phyloP scores from a whole-genome alignment of 2,329 filamentous ascomycete species.

The Sphaerostilbella broomeana region DNA sequence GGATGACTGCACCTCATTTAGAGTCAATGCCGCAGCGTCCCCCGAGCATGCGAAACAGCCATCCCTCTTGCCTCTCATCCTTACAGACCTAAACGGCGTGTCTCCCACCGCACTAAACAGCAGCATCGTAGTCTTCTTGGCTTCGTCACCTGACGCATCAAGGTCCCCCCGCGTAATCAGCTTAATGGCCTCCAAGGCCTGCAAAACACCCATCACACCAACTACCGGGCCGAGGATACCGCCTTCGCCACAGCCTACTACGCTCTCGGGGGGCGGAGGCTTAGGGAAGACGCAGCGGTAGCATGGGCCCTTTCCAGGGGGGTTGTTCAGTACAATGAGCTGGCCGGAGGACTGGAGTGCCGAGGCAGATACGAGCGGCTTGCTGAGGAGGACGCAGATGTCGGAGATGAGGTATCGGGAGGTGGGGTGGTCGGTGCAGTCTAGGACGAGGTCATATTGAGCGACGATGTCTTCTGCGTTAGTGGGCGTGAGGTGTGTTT shows the following conservation, averaged over 20 bases:
- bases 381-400: conserved; percentile 70
- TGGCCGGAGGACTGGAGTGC: conserved; percentile 86
- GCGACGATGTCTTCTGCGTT: conserved; percentile 62
- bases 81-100: conserved; percentile 62
- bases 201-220: conserved; percentile 84
- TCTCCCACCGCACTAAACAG: conserved; percentile 41
- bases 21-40: conserved; percentile 48
- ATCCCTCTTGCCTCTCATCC: conserved; percentile 60
- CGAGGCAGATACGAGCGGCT: conserved; percentile 81
- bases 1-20: conserved; percentile 53
- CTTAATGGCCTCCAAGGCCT: conserved; percentile 84
- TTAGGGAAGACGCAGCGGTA: conserved; percentile 90
- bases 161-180: conserved; percentile 50
- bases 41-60: conserved; percentile 71
- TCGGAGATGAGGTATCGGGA: conserved; percentile 92
- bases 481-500: conserved; percentile 57
- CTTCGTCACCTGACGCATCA: conserved; percentile 17
- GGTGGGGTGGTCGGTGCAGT: conserved; percentile 91
- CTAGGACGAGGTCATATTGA: conserved; percentile 76
- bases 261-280: conserved; percentile 75
- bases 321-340: conserved; percentile 80
- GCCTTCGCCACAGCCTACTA: conserved; percentile 84
- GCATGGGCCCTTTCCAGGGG: conserved; percentile 71
- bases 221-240: conserved; percentile 91
- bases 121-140: conserved; percentile 31